phyloP scores from a whole-genome alignment of 441 rosid genomes.

The Hura crepitans region DNA sequence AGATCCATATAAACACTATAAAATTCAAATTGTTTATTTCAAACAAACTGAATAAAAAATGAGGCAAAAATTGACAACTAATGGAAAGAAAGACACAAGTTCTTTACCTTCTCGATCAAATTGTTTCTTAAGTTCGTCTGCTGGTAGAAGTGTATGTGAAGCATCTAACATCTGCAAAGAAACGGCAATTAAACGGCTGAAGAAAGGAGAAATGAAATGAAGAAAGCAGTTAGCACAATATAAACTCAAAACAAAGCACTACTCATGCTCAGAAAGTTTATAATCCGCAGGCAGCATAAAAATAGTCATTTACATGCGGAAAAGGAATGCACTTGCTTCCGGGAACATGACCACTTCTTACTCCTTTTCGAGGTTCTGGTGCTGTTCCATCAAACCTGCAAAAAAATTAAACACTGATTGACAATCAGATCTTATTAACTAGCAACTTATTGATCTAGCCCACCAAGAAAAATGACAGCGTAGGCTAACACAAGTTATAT shows the following conservation, averaged over 20 bases:
- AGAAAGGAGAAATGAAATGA: not conserved
- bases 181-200: slow-evolving; percentile 16
- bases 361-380: slow-evolving; percentile 85
- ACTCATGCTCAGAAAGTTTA: not conserved
- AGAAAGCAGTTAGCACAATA: not conserved
- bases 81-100: slow-evolving; percentile 11
- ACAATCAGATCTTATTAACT: not conserved
- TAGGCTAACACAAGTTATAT: too few relatives aligned
- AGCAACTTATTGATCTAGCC: not conserved
- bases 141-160: slow-evolving; percentile 64
- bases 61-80: not conserved
- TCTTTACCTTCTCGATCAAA: slow-evolving; percentile 68
- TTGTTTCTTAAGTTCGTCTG: slow-evolving; percentile 67
- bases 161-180: slow-evolving; percentile 66
- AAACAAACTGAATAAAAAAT: not conserved
- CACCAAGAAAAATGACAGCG: not conserved
- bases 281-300: not conserved
- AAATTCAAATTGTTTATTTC: not conserved
- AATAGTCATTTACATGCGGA: slow-evolving; percentile 40
- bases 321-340: slow-evolving; percentile 90
- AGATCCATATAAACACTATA: slow-evolving; percentile 4
- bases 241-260: not conserved
- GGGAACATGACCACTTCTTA: slow-evolving; percentile 88
- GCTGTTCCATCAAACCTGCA: slow-evolving; percentile 79
- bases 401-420: slow-evolving; percentile 8